Conservation (phyloP, 768 basidiomycete genomes). For the Leccinum boreale region DNA sequence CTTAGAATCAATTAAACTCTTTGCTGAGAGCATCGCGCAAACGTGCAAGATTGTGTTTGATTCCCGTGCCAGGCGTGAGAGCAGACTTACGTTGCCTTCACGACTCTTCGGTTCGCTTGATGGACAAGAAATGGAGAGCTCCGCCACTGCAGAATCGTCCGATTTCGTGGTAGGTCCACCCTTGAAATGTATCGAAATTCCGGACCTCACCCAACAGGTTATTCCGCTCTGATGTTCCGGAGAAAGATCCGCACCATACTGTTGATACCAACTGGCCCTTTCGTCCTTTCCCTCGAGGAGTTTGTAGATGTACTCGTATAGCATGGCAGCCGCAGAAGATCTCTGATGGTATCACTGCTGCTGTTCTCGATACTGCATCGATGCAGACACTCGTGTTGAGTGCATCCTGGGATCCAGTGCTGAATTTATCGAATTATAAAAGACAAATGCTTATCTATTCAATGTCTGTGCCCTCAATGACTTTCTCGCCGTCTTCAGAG, state of each 20-base stretch:
- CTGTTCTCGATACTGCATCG: not conserved
- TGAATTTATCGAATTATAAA: not conserved
- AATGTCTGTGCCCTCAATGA: constrained; percentile 50
- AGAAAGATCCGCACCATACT: not conserved
- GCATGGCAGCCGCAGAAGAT: not conserved
- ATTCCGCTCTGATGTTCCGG: not conserved
- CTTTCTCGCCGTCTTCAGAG: constrained; percentile 70
- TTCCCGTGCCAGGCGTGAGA: not conserved
- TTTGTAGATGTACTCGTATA: not conserved
- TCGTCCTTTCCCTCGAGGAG: not conserved
- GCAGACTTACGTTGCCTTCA: not conserved
- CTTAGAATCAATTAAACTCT: not conserved
- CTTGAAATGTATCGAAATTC: not conserved
- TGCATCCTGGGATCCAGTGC: not conserved
- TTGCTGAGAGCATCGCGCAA: not conserved
- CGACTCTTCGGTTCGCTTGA: not conserved
- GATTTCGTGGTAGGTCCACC: not conserved
- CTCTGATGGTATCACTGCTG: not conserved
- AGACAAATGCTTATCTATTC: constrained; percentile 7
- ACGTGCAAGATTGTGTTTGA: not conserved
- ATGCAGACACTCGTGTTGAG: not conserved
- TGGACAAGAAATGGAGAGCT: not conserved
- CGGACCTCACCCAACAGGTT: not conserved
- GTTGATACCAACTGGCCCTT: not conserved
- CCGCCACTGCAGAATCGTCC: not conserved